Evolutionary conservation across 169 alveolate genomes (phyloP), one percentile per base, ranked within the genome.

Genomic region (Theileria annulata): DNA sequence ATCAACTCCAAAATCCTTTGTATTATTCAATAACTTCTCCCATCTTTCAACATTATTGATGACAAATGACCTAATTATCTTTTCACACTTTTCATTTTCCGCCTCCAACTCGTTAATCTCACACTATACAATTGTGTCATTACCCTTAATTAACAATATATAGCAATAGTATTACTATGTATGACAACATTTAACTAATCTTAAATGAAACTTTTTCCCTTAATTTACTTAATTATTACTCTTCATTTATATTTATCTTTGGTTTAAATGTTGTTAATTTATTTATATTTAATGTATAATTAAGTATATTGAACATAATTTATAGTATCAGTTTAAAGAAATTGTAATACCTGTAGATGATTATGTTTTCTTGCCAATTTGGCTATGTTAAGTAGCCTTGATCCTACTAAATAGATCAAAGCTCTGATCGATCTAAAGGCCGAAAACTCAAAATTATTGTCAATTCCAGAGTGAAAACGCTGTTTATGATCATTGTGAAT

Each of bases 371-470:
- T 75, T 0, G 82, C 80, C 8, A 9, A n/a, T 30, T 82, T 82
- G 17, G 85, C 86, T 25, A 73, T 49, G n/a, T 75, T 67, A 27
- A 82, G 31, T 6, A 82, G 59, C 30, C 85, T 78, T 31, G 85
- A 76, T 31, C 86, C 85, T 19, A 82, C 47, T 79, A 71, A 82
- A 60, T 82, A 75, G 1, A 71, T 47, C 15, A 82, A 71, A 2
- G 85, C 51, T 23, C 71, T 64, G n/a, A 82, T 76, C 23, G 89
- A 82, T 17, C 89, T n/a, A 66, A 75, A 30, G 0, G 86, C 86
- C 1, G 30, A 27, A 25, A 81, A 69, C 27, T 69, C 60, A 68
- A 42, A 31, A 25, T 56, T 25, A 30, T 21, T 28, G 2, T 23
- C 2, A 2, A 74, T 75, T 9, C 5, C 49, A 23, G 19, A 74